Conservation (phyloP, 176 grass and related monocot species). For the Aegilops bicornis region DNA sequence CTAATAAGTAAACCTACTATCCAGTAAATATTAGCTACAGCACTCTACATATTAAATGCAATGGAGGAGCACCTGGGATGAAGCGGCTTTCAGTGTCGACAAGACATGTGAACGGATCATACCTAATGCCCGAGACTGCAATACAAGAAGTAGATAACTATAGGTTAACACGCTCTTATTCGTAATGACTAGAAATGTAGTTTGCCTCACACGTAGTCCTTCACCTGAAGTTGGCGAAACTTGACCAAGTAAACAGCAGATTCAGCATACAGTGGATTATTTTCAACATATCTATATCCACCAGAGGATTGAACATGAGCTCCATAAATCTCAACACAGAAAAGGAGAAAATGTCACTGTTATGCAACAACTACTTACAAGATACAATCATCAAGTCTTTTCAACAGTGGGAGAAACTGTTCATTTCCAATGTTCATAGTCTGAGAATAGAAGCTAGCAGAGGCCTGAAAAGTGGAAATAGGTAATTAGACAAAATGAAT, state of each 20-base stretch:
- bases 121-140: constrained; percentile 87
- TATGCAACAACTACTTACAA: constrained; percentile 59
- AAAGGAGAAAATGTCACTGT: constrained; percentile 19
- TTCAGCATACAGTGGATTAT: constrained; percentile 95
- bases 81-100: constrained; percentile 93
- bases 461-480: constrained; percentile 56
- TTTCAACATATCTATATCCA: constrained; percentile 85
- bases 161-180: constrained; percentile 17
- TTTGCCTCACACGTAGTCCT: neutral
- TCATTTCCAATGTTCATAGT: constrained; percentile 83
- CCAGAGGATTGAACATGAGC: constrained; percentile 17
- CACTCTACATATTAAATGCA: constrained; percentile 35
- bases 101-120: constrained; percentile 94
- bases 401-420: constrained; percentile 89
- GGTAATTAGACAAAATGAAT: constrained; percentile 15
- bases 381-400: constrained; percentile 96
- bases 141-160: constrained; percentile 35
- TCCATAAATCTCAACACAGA: neutral
- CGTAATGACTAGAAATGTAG: constrained; percentile 17
- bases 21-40: neutral
- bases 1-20: constrained; percentile 24
- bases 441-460: constrained; percentile 85
- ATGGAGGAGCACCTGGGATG: constrained; percentile 66
- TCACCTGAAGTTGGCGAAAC: constrained; percentile 93
- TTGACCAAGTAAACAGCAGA: constrained; percentile 99